Base-by-base conservation (phyloP, 1,284 basidiomycete genomes). In the Fomitopsis betulina region DNA sequence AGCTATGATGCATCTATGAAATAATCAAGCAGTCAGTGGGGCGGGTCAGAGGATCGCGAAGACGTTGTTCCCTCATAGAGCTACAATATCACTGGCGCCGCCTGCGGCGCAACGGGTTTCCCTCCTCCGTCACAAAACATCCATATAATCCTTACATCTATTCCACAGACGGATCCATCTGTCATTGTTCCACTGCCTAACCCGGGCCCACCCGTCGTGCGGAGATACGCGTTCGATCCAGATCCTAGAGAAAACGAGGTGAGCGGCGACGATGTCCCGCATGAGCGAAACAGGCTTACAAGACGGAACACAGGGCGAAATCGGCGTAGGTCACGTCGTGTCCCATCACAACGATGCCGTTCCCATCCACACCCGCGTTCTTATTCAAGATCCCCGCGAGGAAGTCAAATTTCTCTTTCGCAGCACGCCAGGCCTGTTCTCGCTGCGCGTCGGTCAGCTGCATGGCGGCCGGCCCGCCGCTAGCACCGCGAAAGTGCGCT, bases 211-310 rank as follows among this genome's bases (percentile, higher is more conserved):
- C 5, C 83, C 84, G 60, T 89, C 86, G 59, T 85, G 82, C 12
- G 84, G 79, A 19, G 85, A 80, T 66, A 87, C 81, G 54, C 79
- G 76, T 68, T 87, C 82, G 47, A 88, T 86, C 86, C 86, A 88
- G 52, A 87, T 79, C 53, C 66, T 68, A 40, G 39, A 21, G 37
- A 37, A 32, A 23, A 40, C 19, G 17, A 27, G 23, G 30, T 42
- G 37, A 32, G 33, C 27, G 15, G 35, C n/a, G 23, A 23, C 15
- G 9, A 19, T 40, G 17, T 10, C 4, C 25, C 3, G 17, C 4
- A 40, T 25, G 12, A 35, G 10, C 5, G 52, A 53, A 13, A 23
- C 37, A 43, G 27, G 32, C 65, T 56, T 50, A 68, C 66, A 89
- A 67, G 30, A 87, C 79, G 0, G 87, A 82, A 63, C 85, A 87